phyloP scores from a whole-genome alignment of 768 basidiomycete genomes.

The Porphyrellus cyaneotinctus region DNA sequence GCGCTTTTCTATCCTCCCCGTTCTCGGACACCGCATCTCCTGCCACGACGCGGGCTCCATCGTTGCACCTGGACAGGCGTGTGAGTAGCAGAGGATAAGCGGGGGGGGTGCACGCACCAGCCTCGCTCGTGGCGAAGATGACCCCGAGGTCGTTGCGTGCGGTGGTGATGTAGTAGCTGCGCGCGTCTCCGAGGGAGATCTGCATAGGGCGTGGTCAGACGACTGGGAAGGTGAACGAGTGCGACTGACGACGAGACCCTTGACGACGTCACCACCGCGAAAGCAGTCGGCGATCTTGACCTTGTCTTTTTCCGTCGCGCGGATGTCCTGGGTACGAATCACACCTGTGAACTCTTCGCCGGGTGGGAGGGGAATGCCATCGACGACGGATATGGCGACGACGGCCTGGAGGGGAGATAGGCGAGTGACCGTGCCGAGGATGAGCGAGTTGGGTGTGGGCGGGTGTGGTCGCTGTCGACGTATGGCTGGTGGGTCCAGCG shows the following conservation, averaged over 20 bases:
- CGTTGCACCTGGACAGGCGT: slow-evolving; percentile 52
- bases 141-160: slow-evolving; percentile 89
- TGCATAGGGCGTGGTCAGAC: slow-evolving; percentile 28
- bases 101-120: slow-evolving; percentile 45
- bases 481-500: slow-evolving; percentile 42
- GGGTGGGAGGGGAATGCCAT: slow-evolving; percentile 73
- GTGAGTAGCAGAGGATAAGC: slow-evolving; percentile 3
- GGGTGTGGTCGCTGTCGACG: slow-evolving; percentile 67
- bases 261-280: slow-evolving; percentile 86
- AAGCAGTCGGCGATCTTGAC: slow-evolving; percentile 90
- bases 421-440: slow-evolving; percentile 79
- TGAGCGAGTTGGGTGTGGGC: slow-evolving; percentile 67
- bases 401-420: slow-evolving; percentile 81
- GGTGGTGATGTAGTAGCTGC: slow-evolving; percentile 89
- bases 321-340: slow-evolving; percentile 82
- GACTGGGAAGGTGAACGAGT: background rate
- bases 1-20: slow-evolving; percentile 72
- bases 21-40: slow-evolving; percentile 85
- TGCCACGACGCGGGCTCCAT: slow-evolving; percentile 89
- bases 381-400: slow-evolving; percentile 81
- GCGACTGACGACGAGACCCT: slow-evolving; percentile 72
- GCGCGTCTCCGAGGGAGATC: slow-evolving; percentile 90
- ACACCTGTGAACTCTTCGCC: slow-evolving; percentile 90
- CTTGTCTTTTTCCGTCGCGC: slow-evolving; percentile 87
- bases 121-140: slow-evolving; percentile 86